Evolutionary conservation across 495 filamentous ascomycete species (phyloP).

Genomic region (Aspergillus sparsus): DNA sequence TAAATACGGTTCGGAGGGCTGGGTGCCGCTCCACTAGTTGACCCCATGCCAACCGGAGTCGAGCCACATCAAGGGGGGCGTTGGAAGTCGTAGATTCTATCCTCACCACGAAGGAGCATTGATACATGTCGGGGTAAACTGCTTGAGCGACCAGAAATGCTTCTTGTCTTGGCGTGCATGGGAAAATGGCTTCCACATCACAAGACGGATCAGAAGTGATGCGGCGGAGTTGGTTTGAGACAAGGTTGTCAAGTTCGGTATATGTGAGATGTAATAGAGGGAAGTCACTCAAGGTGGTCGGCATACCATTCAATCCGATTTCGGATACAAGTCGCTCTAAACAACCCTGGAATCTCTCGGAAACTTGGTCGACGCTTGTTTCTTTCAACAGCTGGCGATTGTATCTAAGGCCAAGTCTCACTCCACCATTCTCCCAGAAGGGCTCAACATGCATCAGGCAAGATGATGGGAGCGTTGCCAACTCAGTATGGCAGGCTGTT

Average conservation of each 20-base stretch:
- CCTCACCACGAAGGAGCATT: constrained; percentile 9
- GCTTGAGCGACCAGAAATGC: constrained; percentile 16
- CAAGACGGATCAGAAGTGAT: background rate
- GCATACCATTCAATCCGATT: background rate
- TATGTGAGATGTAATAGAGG: constrained; percentile 8
- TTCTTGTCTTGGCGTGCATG: constrained; percentile 14
- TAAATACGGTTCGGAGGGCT: constrained; percentile 15
- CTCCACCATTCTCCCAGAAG: background rate
- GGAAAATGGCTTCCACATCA: constrained; percentile 10
- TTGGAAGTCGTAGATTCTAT: background rate
- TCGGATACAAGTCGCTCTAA: constrained; percentile 7
- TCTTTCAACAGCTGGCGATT: background rate
- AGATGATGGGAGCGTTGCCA: background rate
- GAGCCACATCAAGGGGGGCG: background rate
- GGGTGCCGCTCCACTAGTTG: constrained; percentile 12
- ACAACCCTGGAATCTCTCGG: constrained; percentile 1
- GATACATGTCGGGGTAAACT: constrained; percentile 14
- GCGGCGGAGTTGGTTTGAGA: constrained; percentile 8
- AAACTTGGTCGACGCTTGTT: background rate
- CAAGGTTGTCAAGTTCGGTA: constrained; percentile 4
- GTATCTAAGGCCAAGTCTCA: background rate
- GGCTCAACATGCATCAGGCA: background rate
- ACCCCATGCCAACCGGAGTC: constrained; percentile 7
- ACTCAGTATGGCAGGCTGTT: background rate
- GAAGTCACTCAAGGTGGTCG: constrained; percentile 15